Percentiles rank a stretch among this genome's conserved stretches.
These are phyloP conservation scores for Camelina sativa DNA, from an alignment of 345 rosid species.

Conservation along the genomic window DNA sequence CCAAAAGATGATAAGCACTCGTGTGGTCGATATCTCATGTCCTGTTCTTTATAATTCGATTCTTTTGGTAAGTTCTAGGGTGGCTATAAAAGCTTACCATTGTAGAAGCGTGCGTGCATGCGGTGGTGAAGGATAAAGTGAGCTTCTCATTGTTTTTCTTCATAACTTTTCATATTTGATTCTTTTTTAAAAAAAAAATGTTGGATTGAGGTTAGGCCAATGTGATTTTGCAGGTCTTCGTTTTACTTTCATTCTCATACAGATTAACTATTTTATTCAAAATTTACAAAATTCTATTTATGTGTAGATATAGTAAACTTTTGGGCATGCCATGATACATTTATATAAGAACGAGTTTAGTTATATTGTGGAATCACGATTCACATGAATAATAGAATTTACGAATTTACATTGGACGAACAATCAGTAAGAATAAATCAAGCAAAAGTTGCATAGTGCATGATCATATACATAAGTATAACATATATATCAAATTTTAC, in stretches of 20 bases:
- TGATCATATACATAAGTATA: neutral
- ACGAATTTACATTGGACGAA: neutral
- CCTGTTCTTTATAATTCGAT: conserved; percentile 31
- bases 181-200: neutral
- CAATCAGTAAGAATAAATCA: neutral
- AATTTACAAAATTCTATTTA: neutral
- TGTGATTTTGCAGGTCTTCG: conserved; percentile 2
- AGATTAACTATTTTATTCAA: too few species aligned
- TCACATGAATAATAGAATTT: neutral
- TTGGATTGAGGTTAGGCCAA: conserved; percentile 5
- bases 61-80: conserved; percentile 30
- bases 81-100: conserved; percentile 36
- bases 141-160: conserved; percentile 24
- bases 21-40: conserved; percentile 38
- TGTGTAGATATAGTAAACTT: neutral
- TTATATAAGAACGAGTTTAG: neutral
- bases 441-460: neutral
- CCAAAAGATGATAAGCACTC: conserved; percentile 29
- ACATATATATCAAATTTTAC: neutral
- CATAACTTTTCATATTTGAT: neutral
- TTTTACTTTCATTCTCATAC: neutral
- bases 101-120: conserved; percentile 32
- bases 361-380: neutral
- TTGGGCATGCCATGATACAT: neutral
- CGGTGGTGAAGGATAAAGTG: conserved; percentile 21